Base-by-base conservation (phyloP, 1,139 yeast genomes). In the Hyphopichia buzzinii region DNA sequence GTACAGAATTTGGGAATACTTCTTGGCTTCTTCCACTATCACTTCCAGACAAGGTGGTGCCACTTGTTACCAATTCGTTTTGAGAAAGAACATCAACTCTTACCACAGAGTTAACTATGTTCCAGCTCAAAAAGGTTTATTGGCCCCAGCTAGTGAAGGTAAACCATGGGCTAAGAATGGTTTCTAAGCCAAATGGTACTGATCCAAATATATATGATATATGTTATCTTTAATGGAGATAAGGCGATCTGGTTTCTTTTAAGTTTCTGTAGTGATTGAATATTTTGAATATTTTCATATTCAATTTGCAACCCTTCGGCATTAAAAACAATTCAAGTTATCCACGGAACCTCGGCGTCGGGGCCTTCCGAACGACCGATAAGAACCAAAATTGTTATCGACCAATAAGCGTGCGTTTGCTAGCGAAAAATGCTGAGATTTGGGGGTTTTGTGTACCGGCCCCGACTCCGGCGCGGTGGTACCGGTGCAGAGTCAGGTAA, bases 1-100 rank as follows among this genome's bases (percentile, higher is more conserved):
- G 96, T 89, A 72, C 69, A 81, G 95, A 66, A 87, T 88, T 63
- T 88, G 96, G 96, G 95, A 87, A 66, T 87, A 65, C 72, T 88
- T 88, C 70, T 78, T 88, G 57, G 87, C 95, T 44, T 76, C 76
- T 39, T 84, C 96, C 17, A 78, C 84, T 41, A 84, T 88, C 55
- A 81, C 85, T 46, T 79, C 95, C 22, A 86, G 97, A 76, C 95
- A 88, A 70, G 96, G 96, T 51, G 81, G 92, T 52, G 95, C 96
- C 34, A 79, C 95, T 37, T 87, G 96, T 66, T 89, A 79, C 73
- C 97, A 88, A 72, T 85, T 88, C 59, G 84, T 85, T 36, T 74
- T 88, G 71, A 83, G 96, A 74, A 89, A 88, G 79, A 88, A 88
- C 66, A 59, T 88, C 56, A 89, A 88, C 67, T 71, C 86, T 43